Conservation (phyloP, 1,284 basidiomycete genomes). For the Microbotryum silenes-acaulis region DNA sequence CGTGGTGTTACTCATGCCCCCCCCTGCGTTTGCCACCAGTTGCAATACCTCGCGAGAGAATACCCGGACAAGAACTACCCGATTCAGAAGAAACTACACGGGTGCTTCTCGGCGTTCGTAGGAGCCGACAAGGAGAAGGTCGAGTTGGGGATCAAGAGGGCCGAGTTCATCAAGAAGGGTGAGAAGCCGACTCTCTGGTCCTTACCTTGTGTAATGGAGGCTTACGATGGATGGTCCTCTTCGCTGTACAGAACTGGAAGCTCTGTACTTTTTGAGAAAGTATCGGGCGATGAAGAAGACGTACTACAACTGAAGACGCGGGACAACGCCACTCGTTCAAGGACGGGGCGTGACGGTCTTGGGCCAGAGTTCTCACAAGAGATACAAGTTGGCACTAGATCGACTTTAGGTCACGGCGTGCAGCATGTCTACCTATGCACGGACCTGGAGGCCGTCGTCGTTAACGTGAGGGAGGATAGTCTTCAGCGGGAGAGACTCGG, state of each 20-base stretch:
- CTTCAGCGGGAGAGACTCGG: no score
- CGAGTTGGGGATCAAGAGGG: slow-evolving; percentile 23
- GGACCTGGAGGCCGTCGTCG: no score
- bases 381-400: no score
- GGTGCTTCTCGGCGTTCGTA: slow-evolving; percentile 25
- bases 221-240: background rate
- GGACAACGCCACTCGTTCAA: no score
- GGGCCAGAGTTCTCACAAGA: no score
- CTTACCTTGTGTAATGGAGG: background rate
- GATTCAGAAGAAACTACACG: slow-evolving; percentile 20
- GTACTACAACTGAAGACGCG: slow-evolving; percentile 14
- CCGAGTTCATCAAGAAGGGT: slow-evolving; percentile 31
- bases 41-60: slow-evolving; percentile 22
- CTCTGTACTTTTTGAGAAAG: slow-evolving; percentile 28
- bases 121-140: slow-evolving; percentile 19
- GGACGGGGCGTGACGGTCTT: no score
- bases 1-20: background rate
- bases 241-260: slow-evolving; percentile 18
- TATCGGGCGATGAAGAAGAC: slow-evolving; percentile 26
- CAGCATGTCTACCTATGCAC: no score
- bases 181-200: background rate
- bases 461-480: no score
- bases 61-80: slow-evolving; percentile 30
- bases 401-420: no score
- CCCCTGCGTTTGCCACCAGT: slow-evolving; percentile 2